Evolutionary conservation across 2,329 filamentous ascomycete species (phyloP), one percentile per base, ranked within the genome.

Genomic region (Stylonectria norvegica): DNA sequence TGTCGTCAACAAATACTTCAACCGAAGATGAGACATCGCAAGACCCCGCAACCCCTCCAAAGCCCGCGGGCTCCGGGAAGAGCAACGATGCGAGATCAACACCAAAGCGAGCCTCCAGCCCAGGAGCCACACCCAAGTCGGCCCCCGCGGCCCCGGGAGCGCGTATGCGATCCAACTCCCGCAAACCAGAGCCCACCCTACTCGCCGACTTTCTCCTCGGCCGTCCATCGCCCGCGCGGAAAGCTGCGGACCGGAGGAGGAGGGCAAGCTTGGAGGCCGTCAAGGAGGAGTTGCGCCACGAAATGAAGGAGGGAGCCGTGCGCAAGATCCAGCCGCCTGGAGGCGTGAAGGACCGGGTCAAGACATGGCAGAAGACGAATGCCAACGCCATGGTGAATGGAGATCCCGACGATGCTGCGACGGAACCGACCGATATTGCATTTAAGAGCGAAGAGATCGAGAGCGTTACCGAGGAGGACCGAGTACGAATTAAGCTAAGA

Each of bases 311-410:
- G 50, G 77, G 70, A 5, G 64, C 72, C n/a, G 78, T 75, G 37
- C 73, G 65, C 60, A 80, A 69, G 64, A 71, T 79, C 52, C 81
- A 70, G 65, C 78, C 69, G 57, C 85, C 79, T 0, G 76, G 77
- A 4, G 78, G 78, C n/a, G 85, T 94, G 34, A 79, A 79, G 47
- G 85, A 87, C 51, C 82, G 89, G 56, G 86, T 95, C 38, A 84
- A 83, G 53, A 78, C 83, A 64, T 95, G 89, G 89, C 89, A 95
- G 64, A 84, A 84, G 58, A 73, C 83, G 51, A 88, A 85, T 56
- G 85, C 83, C 22, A 76, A 77, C 5, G 83, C 82, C 18, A 76
- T 84, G 64, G 66, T 58, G 4, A 65, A 65, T 2, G 73, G 69
- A 2, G 69, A 75, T 40, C 73, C 74, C 1, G 67, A 77, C 20